Base-by-base conservation (phyloP, 306 rosid genomes). In the Prosopis cineraria region DNA sequence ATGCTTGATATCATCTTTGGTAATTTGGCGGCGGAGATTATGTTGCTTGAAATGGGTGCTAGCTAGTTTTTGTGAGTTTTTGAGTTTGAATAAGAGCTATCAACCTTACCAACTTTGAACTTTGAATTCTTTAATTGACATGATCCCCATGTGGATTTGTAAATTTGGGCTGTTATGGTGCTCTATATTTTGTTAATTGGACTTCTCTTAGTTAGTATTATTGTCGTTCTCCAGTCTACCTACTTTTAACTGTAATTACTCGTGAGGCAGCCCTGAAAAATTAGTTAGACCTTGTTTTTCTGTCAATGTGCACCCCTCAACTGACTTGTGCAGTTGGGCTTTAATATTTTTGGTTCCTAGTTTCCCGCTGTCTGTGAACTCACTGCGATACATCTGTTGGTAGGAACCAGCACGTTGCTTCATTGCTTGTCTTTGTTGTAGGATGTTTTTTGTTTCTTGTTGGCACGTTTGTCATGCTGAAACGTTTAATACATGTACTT, bases 271-370 rank as follows among this genome's bases (percentile, higher is more conserved):
- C 47, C 36, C 8, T 75, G 48, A 10, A 52, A 64, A 22, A 27
- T 8, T 34, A 33, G 27, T 50, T 36, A 50, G 65, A 36, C 50
- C 22, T 24, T 39, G 22, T 22, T 10, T 30, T 7, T 25, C 10
- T 36, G 36, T 37, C 55, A 76, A 50, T 52, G 56, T 67, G 68
- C 36, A 67, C 7, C 70, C 53, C 80, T 13, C 3, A 25, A 9
- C 40, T 29, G 30, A 13, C 43, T 0, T 24, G 14, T 58, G 80
- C 43, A 13, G 33, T 0, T 24, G 14, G 44, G 80, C 43, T 52
- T 77, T 31, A 17, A 52, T 14, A 30, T 13, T 39, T 37, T 77
- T 20, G 27, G 6, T 65, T 22, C 37, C 44, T 19, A 27, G 29
- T 50, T 76, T 36, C 33, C 16, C 34, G 73, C 50, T 17, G 68